phyloP scores from a whole-genome alignment of 2,329 filamentous ascomycete species.

The Penicillium italicum region DNA sequence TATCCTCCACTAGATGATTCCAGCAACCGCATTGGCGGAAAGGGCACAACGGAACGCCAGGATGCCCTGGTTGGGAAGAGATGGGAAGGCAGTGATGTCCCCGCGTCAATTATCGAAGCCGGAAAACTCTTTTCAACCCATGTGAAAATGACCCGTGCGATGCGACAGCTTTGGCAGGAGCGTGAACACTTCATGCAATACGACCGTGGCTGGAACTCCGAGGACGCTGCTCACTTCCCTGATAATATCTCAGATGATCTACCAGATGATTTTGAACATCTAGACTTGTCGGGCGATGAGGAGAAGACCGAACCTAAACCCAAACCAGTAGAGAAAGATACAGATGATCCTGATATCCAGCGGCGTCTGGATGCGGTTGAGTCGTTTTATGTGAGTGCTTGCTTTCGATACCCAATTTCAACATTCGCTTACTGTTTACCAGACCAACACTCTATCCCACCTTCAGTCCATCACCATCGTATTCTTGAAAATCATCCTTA shows the following conservation, averaged over 20 bases:
- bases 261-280: slow-evolving; percentile 41
- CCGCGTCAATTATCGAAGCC: slow-evolving; percentile 90
- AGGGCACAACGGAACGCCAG: slow-evolving; percentile 76
- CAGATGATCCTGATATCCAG: slow-evolving; percentile 40
- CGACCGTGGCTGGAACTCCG: slow-evolving; percentile 78
- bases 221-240: slow-evolving; percentile 30
- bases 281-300: slow-evolving; percentile 19
- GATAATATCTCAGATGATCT: slow-evolving; percentile 36
- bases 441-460: slow-evolving; percentile 75
- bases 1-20: slow-evolving; percentile 88
- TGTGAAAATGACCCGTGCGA: slow-evolving; percentile 86
- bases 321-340: slow-evolving; percentile 25
- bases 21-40: slow-evolving; percentile 87
- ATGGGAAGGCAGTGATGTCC: slow-evolving; percentile 91
- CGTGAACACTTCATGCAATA: slow-evolving; percentile 87
- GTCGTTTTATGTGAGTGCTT: slow-evolving; percentile 70
- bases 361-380: slow-evolving; percentile 70
- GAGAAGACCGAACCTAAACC: slow-evolving; percentile 13
- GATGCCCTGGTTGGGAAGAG: slow-evolving; percentile 74
- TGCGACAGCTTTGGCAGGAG: slow-evolving; percentile 92
- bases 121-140: slow-evolving; percentile 86
- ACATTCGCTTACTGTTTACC: slow-evolving; percentile 4
- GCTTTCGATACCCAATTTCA: neutral
- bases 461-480: slow-evolving; percentile 92
- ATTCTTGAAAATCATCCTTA: slow-evolving; percentile 79